Conservation (phyloP, 202 grass and related monocot genomes). For the Schoenoplectus tabernaemontani region DNA sequence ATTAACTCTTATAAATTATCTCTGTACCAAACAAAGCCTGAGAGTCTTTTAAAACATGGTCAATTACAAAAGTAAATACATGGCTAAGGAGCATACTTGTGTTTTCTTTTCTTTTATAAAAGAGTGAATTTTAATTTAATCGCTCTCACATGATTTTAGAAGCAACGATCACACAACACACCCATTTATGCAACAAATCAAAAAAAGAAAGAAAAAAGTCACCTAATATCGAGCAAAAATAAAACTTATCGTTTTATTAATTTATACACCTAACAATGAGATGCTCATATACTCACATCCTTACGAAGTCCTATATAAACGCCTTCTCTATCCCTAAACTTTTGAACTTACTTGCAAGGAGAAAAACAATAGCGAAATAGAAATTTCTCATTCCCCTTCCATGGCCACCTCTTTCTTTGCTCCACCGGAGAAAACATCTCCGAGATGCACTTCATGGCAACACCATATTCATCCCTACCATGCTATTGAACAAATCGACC, state of each 20-base stretch:
- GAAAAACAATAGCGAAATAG: not conserved
- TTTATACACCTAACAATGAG: not conserved
- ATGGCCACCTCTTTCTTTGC: not conserved
- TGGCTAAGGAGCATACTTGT: no score
- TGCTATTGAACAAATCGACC: not conserved
- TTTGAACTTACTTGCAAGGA: not conserved
- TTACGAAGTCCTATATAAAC: not conserved
- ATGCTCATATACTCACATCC: no score
- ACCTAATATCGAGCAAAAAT: not conserved
- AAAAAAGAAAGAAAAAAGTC: not conserved
- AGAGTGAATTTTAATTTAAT: no score
- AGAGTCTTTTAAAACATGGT: not conserved
- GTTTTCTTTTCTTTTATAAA: not conserved
- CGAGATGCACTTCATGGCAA: not conserved
- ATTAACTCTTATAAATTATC: not conserved
- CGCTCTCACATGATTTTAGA: not conserved
- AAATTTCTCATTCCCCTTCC: not conserved
- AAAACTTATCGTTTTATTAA: not conserved
- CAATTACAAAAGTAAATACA: not conserved
- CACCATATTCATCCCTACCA: conserved; percentile 14
- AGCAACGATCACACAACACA: not conserved
- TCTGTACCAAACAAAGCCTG: not conserved
- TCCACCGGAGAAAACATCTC: not conserved
- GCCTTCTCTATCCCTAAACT: not conserved
- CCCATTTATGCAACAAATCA: not conserved